Base-by-base conservation (phyloP, 2,329 filamentous ascomycete species). In the Karstenula rhodostoma region DNA sequence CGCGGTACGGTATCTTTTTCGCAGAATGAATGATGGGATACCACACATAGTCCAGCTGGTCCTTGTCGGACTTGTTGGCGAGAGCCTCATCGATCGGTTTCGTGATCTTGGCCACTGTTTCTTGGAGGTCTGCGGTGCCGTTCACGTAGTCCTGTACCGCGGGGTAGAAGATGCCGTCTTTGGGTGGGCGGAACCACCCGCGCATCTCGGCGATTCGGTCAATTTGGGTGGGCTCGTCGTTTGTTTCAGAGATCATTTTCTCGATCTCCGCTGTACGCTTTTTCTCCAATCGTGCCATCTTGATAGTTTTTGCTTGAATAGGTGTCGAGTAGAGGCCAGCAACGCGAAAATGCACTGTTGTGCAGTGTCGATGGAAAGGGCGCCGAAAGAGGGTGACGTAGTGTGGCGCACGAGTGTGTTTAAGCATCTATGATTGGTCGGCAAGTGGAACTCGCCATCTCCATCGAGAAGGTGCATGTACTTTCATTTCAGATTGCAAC, bases 11-110 rank as follows among this genome's bases (percentile, higher is more conserved):
- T 7, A 67, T 69, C 2, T 69, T 62, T 56, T 68, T 71, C 32
- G 73, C 68, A 1, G 72, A 67, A 50, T 77, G 74, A 9, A 77
- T 65, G 51, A 77, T 57, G 54, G 70, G 72, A 59, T 72, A 72
- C 69, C 71, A 75, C 2, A 77, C 57, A 33, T 73, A 69, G 37
- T 46, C 49, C 66, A 70, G 53, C 37, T 68, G 27, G 6, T 69
- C 62, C 17, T 68, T 64, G 47, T 70, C 66, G 17, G 37, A 19
- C 67, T 54, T 46, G 65, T 58, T 40, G 50, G 59, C 53, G n/a
- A 73, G 66, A 13, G 68, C 67, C 33, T 70, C 60, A 17, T 76
- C 73, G 52, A 74, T 75, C 2, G 70, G 65, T 4, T 52, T 35
- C 27, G 67, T 67, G 37, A 76, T 55, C 42, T 63, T 65, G n/a